phyloP scores from a whole-genome alignment of 2,329 filamentous ascomycete genomes.

The Esteya vermicola region DNA sequence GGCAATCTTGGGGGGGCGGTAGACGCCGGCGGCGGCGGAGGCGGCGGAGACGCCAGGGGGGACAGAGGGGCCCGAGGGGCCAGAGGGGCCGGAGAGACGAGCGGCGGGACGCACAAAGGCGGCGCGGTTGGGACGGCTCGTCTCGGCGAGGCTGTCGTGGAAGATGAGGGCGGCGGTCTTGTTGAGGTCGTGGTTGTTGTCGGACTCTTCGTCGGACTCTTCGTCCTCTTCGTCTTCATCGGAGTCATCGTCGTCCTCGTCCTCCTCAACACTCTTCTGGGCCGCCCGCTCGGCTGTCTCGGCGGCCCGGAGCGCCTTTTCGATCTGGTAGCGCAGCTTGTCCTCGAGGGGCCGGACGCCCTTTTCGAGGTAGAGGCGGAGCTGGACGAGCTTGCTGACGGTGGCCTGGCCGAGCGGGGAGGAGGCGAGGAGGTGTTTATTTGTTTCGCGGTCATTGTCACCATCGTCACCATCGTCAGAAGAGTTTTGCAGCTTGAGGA shows the following conservation, averaged over 20 bases:
- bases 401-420: conserved; percentile 47
- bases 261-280: conserved; percentile 21
- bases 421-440: conserved; percentile 17
- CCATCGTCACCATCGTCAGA: conserved; percentile 10
- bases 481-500: conserved; percentile 60
- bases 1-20: conserved; percentile 77
- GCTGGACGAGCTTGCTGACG: conserved; percentile 75
- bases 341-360: conserved; percentile 83
- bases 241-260: conserved; percentile 15
- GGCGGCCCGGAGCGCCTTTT: conserved; percentile 80
- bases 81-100: too few species aligned
- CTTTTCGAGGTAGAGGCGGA: conserved; percentile 85
- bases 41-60: too few species aligned
- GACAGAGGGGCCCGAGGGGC: too few species aligned
- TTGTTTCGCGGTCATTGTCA: conserved; percentile 11
- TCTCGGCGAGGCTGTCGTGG: conserved; percentile 1
- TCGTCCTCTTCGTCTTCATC: conserved; percentile 22
- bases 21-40: conserved; percentile 43
- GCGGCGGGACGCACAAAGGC: conserved; percentile 21
- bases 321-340: conserved; percentile 86
- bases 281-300: conserved; percentile 50
- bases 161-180: conserved; percentile 3
- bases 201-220: conserved; percentile 11
- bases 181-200: conserved; percentile 13
- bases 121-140: conserved; percentile 19